Evolutionary conservation across 371 early-diverging fungal genomes (phyloP), one percentile per base, ranked within the genome.

Genomic region (Mortierella sp.): DNA sequence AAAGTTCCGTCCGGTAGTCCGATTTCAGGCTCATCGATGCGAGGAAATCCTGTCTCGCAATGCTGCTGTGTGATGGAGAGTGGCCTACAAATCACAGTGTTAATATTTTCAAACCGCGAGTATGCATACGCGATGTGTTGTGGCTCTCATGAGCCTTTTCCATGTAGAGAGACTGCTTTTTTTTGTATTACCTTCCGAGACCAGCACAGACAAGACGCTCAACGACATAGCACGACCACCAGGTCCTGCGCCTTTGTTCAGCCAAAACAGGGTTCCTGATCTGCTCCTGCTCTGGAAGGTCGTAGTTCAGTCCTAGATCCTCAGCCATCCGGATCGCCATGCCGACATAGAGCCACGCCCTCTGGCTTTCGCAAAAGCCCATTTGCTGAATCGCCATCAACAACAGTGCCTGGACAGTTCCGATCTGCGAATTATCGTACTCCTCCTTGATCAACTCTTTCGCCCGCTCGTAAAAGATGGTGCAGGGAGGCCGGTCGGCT

Each of bases 291-390:
- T 88, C 88, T 61, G 92, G 89, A 50, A 90, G 90, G 50, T 93
- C 91, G 72, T 91, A 79, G 78, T 94, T 92, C 57, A 94, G 78
- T 14, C 93, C 93, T 26, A 94, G 82, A 74, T 93, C 92, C 73
- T 93, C 91, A 43, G 91, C 90, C 91, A 94, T 92, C 40, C 93
- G 89, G 57, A 92, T 90, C 2, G 93, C 93, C 79, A 87, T 91
- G 48, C 94, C 94, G 21, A 82, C 72, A 76, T 78, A 82, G 14
- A 88, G 75, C 88, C 88, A 88, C n/a, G 87, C 87, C 24, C 82
- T 55, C 46, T 87, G 85, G 16, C 78, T 79, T 57, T 80, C 85
- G 57, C 87, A 83, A 50, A 80, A 77, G 14, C 88, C 88, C 84
- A 86, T 82, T 50, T 87, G 92, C 79, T 92, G 91, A 57, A 92